Conservation (phyloP, 1,284 basidiomycete species). For the Erythrobasidium hasegawianum region DNA sequence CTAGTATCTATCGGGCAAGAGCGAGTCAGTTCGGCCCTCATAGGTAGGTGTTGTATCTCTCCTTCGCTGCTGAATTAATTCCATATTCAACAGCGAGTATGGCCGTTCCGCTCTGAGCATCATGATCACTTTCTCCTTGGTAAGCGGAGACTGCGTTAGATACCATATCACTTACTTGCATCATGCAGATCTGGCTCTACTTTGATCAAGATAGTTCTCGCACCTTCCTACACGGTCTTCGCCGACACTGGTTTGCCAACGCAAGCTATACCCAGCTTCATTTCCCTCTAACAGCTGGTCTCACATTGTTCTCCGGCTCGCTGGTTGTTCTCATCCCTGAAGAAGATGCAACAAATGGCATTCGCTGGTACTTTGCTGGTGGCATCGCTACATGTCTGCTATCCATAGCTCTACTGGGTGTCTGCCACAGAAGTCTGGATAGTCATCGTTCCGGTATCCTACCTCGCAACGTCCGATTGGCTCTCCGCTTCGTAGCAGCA, state of each 20-base stretch:
- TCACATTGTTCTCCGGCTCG: slow-evolving; percentile 37
- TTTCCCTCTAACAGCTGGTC: slow-evolving; percentile 45
- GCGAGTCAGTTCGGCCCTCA: not conserved
- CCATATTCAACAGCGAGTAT: not conserved
- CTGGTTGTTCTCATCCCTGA: not conserved
- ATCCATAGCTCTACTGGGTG: slow-evolving; percentile 43
- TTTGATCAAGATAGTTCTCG: slow-evolving; percentile 43
- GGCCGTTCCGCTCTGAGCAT: slow-evolving; percentile 41
- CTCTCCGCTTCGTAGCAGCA: slow-evolving; percentile 39
- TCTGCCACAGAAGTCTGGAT: slow-evolving; percentile 46
- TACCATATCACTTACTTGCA: not conserved
- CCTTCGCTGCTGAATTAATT: too few relatives aligned
- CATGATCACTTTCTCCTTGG: slow-evolving; percentile 43
- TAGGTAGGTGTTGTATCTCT: not conserved
- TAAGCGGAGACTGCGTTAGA: not conserved
- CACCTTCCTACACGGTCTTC: slow-evolving; percentile 47
- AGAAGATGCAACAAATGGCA: slow-evolving; percentile 36
- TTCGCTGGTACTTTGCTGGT: slow-evolving; percentile 46
- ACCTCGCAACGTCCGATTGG: slow-evolving; percentile 42
- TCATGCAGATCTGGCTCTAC: slow-evolving; percentile 42
- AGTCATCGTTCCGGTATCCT: slow-evolving; percentile 39
- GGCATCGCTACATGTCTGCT: slow-evolving; percentile 38
- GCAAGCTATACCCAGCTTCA: slow-evolving; percentile 47
- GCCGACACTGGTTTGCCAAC: slow-evolving; percentile 45
- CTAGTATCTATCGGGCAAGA: not conserved